Base-by-base conservation (phyloP, 352 stramenopile species). In the Phytophthora parvispora region DNA sequence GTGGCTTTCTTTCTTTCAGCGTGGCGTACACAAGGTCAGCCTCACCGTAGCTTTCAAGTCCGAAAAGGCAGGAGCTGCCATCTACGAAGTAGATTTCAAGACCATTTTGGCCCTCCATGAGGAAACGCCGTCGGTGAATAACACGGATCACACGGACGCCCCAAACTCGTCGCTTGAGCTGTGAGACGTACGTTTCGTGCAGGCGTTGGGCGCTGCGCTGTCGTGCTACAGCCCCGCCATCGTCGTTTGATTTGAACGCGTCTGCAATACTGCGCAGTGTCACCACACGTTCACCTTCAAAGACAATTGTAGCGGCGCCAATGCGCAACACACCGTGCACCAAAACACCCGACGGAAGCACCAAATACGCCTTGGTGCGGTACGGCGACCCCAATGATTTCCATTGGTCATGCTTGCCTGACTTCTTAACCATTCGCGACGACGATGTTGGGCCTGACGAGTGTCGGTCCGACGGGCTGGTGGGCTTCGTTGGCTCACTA, bases 61-160 rank as follows among this genome's bases (percentile, higher is more conserved):
- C 89, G 49, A 94, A 84, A 25, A 96, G 78, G 16, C 86, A 90
- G 6, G 88, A 96, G 13, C 81, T 95, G 28, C 89, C 89, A 40
- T 96, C 89, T 20, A 96, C 87, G 60, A 96, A 96, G 65, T 93
- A 96, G 20, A 96, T 72, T 64, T 96, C 89, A 22, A 96, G 80
- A 8, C 88, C 88, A 32, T 88, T 93, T 32, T 84, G 74, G 8
- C 74, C 61, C 22, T 96, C 86, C 60, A 96, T 73, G 12, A 93
- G 64, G 57, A 96, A 96, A 15, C 88, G 78, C 12, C 88, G 85
- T 1, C 88, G 75, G 54, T 96, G 86, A 47, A 96, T 87, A 10
- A 93, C 82, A 36, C 87, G 87, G 38, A 96, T 92, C 25, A 96
- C 86, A 1, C 88, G 86, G 15, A 96, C 81, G 16, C 86, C 85